A percentile compares a stretch with the other conserved stretches of the same genome.
phyloP scores from a whole-genome alignment of 495 filamentous ascomycete species.

The Hypoxylon rickii region DNA sequence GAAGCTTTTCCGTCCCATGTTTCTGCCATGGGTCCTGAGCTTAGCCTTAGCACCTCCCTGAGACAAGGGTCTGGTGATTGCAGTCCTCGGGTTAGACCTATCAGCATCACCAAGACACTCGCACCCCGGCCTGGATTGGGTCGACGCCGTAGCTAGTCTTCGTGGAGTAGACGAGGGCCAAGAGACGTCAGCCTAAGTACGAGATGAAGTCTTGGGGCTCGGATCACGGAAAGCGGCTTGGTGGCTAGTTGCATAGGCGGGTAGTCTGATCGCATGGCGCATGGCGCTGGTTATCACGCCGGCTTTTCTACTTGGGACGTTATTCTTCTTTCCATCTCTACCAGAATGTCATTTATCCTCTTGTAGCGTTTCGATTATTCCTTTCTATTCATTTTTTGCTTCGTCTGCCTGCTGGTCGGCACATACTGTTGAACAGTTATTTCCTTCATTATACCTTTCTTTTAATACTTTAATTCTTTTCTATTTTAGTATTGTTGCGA shows the following conservation, averaged over 20 bases:
- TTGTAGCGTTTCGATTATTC: conserved; percentile 9
- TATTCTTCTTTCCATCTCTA: conserved; percentile 7
- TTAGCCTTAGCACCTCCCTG: not conserved
- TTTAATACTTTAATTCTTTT: conserved; percentile 2
- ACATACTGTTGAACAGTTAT: conserved; percentile 37
- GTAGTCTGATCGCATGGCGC: conserved; percentile 12
- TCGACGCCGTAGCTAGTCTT: conserved; percentile 3
- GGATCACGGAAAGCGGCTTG: conserved; percentile 20
- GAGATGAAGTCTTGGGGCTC: conserved; percentile 20
- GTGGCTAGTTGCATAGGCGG: conserved; percentile 8
- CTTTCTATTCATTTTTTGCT: conserved; percentile 23
- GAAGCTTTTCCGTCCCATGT: conserved; percentile 11
- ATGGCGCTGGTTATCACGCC: conserved; percentile 13
- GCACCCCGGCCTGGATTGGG: not conserved
- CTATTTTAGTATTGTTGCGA: conserved; percentile 4
- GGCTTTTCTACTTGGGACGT: conserved; percentile 7
- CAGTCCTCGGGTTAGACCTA: not conserved
- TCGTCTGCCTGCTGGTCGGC: conserved; percentile 34
- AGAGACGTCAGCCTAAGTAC: conserved; percentile 16
- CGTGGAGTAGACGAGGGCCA: conserved; percentile 7
- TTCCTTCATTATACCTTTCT: conserved; percentile 17
- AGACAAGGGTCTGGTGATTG: conserved; percentile 18
- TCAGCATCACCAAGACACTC: not conserved
- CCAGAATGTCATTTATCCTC: not conserved
- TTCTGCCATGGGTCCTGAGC: conserved; percentile 1